Conservation (phyloP, 768 basidiomycete genomes). For the Tremella mesenterica region DNA sequence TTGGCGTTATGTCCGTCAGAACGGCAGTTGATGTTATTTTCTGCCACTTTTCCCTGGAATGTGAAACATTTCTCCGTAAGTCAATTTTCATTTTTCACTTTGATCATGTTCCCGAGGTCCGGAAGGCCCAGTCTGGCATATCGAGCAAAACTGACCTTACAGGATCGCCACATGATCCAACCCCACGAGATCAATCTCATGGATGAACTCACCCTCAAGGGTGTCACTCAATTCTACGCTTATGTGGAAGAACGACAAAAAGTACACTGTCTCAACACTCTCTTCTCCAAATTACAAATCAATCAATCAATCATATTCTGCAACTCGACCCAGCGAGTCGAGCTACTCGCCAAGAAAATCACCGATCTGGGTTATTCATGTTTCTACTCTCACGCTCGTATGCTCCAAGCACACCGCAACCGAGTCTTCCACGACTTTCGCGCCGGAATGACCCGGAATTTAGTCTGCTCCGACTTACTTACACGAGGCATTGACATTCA, state of each 20-base stretch:
- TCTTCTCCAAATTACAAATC: slow-evolving; percentile 99
- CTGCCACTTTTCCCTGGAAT: slow-evolving; percentile 96
- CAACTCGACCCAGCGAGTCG: slow-evolving; percentile 99
- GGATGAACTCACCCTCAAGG: slow-evolving; percentile 96
- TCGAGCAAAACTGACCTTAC: too few relatives aligned
- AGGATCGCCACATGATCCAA: slow-evolving; percentile 65
- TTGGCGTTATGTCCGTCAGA: slow-evolving; percentile 71
- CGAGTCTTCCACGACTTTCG: slow-evolving; percentile 99
- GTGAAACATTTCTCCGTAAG: slow-evolving; percentile 97
- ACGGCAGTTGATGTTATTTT: slow-evolving; percentile 97
- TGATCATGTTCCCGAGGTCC: too few relatives aligned
- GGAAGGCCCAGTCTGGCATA: too few relatives aligned
- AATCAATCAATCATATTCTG: slow-evolving; percentile 99
- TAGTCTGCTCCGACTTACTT: slow-evolving; percentile 91
- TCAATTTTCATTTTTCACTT: neutral
- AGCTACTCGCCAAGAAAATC: slow-evolving; percentile 97
- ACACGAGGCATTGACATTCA: slow-evolving; percentile 99
- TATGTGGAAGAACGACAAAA: slow-evolving; percentile 99
- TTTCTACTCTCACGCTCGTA: slow-evolving; percentile 99
- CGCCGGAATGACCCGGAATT: slow-evolving; percentile 93
- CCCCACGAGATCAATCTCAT: slow-evolving; percentile 99
- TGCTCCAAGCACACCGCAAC: slow-evolving; percentile 97
- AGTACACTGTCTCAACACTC: slow-evolving; percentile 97
- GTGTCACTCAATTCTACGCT: slow-evolving; percentile 99
- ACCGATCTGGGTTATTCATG: slow-evolving; percentile 99